A percentile compares a stretch with the other conserved stretches of the same genome.
Conservation (phyloP, 2,329 filamentous ascomycete genomes). For the Diaporthe helianthi region DNA sequence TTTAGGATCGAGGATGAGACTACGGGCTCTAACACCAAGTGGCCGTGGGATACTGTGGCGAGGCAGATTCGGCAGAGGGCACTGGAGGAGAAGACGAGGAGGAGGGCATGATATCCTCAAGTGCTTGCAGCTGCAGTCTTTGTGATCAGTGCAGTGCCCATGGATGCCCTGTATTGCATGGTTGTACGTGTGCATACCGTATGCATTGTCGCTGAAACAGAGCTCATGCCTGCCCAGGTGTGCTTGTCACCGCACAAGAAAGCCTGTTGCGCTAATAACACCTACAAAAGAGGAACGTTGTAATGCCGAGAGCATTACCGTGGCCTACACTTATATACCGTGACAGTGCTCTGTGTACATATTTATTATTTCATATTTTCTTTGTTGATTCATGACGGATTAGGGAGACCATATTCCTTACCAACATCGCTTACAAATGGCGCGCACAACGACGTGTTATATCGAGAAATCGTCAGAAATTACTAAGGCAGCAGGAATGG, state of each 20-base stretch:
- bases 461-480: neutral
- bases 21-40: slow-evolving; percentile 38
- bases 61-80: slow-evolving; percentile 6
- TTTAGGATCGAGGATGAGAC: slow-evolving; percentile 45
- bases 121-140: neutral
- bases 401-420: neutral
- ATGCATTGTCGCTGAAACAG: too few relatives aligned
- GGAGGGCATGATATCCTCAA: neutral
- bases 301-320: too few relatives aligned
- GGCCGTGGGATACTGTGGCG: slow-evolving; percentile 40
- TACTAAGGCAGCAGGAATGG: neutral
- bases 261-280: too few relatives aligned
- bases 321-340: too few relatives aligned
- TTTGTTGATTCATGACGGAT: neutral
- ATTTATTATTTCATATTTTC: neutral
- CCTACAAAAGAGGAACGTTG: too few relatives aligned
- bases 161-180: too few relatives aligned
- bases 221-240: too few relatives aligned
- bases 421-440: neutral
- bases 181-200: too few relatives aligned
- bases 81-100: neutral
- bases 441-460: neutral
- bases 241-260: too few relatives aligned
- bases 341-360: too few relatives aligned
- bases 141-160: neutral